These are phyloP conservation scores for Bremia lactucae DNA, from an alignment of 352 stramenopile species.

Conservation along the genomic window DNA sequence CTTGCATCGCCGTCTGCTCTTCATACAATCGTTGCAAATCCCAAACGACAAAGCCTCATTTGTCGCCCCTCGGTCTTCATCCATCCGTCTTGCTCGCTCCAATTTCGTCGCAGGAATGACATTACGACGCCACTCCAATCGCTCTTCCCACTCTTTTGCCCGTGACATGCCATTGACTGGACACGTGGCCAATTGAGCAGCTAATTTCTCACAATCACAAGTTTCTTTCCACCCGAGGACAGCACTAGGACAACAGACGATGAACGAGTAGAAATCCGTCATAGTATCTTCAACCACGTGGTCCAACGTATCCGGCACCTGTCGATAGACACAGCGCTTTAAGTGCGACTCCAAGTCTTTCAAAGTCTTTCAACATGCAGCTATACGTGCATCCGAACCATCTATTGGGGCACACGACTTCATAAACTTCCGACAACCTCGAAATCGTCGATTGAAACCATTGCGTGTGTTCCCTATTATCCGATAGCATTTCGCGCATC, in stretches of 20 bases:
- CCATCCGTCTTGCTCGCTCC: constrained; percentile 57
- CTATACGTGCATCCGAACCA: constrained; percentile 82
- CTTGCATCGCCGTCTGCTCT: constrained; percentile 67
- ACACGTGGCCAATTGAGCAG: constrained; percentile 49
- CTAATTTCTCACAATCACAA: constrained; percentile 59
- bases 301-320: constrained; percentile 67
- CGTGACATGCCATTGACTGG: constrained; percentile 57
- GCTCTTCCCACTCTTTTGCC: constrained; percentile 72
- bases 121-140: constrained; percentile 45
- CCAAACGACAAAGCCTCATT: constrained; percentile 36
- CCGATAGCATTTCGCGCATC: constrained; percentile 74
- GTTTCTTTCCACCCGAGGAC: constrained; percentile 73
- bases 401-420: constrained; percentile 78
- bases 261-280: constrained; percentile 71
- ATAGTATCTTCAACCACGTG: constrained; percentile 41
- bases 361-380: constrained; percentile 81
- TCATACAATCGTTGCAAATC: constrained; percentile 69
- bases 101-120: constrained; percentile 67
- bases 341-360: constrained; percentile 67
- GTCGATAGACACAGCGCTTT: constrained; percentile 51
- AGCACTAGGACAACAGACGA: constrained; percentile 74
- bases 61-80: constrained; percentile 33
- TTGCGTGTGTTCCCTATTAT: constrained; percentile 85
- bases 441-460: constrained; percentile 84
- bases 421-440: constrained; percentile 65